phyloP scores from a whole-genome alignment of 1,284 basidiomycete species.

The Ganoderma boninense region DNA sequence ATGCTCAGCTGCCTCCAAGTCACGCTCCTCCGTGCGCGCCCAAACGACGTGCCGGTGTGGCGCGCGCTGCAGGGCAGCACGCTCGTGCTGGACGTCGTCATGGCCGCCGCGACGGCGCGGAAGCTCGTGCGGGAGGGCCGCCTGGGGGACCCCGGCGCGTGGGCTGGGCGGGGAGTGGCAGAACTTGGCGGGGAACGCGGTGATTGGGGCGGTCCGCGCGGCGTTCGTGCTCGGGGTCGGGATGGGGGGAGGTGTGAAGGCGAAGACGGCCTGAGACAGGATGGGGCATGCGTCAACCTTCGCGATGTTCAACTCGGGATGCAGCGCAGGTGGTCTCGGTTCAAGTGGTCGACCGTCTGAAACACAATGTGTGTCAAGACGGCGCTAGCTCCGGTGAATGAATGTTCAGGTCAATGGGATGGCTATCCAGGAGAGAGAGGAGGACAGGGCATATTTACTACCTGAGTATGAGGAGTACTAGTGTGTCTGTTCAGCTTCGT shows the following conservation, averaged over 20 bases:
- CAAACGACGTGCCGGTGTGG: background rate
- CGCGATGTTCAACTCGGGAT: too few relatives aligned
- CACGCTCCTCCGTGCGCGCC: background rate
- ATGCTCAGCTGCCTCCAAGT: slow-evolving; percentile 5
- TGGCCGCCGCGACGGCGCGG: background rate
- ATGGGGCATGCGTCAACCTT: too few relatives aligned
- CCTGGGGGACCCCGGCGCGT: background rate
- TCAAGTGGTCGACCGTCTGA: too few relatives aligned
- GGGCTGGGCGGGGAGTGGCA: background rate
- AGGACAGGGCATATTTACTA: too few relatives aligned
- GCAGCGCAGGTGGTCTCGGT: too few relatives aligned
- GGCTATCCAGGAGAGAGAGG: too few relatives aligned
- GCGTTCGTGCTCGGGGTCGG: slow-evolving; percentile 3
- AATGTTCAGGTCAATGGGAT: too few relatives aligned
- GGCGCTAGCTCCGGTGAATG: background rate
- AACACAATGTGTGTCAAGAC: too few relatives aligned
- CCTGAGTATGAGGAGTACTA: too few relatives aligned
- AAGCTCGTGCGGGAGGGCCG: background rate
- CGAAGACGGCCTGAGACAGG: background rate
- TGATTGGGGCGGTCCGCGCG: background rate
- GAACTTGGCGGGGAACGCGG: slow-evolving; percentile 1
- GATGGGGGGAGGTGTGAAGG: background rate
- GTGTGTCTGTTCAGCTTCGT: too few relatives aligned
- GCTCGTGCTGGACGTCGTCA: slow-evolving; percentile 1
- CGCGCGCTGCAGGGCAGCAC: background rate